Base-by-base conservation (phyloP, 2,329 filamentous ascomycete species). In the Claviceps maximensis region DNA sequence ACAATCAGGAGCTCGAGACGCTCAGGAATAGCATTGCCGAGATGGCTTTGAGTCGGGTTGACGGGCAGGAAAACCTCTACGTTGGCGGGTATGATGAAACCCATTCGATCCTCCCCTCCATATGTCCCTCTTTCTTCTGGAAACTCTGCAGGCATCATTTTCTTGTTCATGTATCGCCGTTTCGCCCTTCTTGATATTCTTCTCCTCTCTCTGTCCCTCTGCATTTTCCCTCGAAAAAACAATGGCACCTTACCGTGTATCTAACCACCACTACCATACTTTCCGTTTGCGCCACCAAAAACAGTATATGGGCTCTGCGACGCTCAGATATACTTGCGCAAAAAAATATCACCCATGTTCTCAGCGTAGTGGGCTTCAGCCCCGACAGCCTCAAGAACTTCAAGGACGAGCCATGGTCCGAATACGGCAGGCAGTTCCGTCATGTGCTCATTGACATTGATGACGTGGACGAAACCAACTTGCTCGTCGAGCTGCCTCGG, bases 381-480 rank as follows among this genome's bases (percentile, higher is more conserved):
- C 65, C 65, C 0, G 59, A 62, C 29, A 64, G 60, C 41, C 56
- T 70, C 49, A 69, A 67, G 50, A 70, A 69, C 56, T 69, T 80
- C 62, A 73, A 76, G 54, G 68, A 76, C 40, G 71, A 76, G 69
- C 72, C 62, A 52, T 70, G 69, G 62, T 67, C 74, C 19, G 72
- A 74, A 49, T 71, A 69, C 57, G 75, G 73, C 62, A 74, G 78
- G 57, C 73, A 76, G 44, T 89, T 83, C 65, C 71, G 83, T 58
- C 89, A 94, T 66, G 76, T 88, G 60, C 77, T 82, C 56, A 85
- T 97, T 58, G 85, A 94, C 58, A 82, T 96, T 45, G 87, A 97
- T 67, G 93, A 98, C 71, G 80, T 90, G 50, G 87, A 91, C 21
- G 89, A 96, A 63, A 84, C 90, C 60, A 88, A 98, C 68, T 70